Percentiles rank a stretch among this genome's conserved stretches.
Conservation (phyloP, 176 grass and related monocot genomes). For the Musa beccarii region DNA sequence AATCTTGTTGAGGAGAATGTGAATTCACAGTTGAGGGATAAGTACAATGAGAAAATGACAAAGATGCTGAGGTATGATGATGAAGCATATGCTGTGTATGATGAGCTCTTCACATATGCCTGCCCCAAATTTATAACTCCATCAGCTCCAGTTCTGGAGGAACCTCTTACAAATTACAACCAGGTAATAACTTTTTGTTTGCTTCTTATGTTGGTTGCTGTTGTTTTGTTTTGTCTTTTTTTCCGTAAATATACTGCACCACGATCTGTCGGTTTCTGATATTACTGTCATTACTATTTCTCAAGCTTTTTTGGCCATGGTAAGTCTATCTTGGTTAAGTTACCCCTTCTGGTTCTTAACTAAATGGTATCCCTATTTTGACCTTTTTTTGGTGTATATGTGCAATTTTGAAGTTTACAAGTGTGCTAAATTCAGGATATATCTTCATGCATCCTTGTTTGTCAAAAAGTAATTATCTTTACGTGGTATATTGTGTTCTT, state of each 20-base stretch:
- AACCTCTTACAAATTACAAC: conserved; percentile 86
- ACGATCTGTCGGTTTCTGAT: background rate
- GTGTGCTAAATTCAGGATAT: too few species aligned
- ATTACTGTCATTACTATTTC: background rate
- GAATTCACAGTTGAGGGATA: conserved; percentile 83
- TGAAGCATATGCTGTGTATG: conserved; percentile 78
- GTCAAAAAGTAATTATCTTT: too few species aligned
- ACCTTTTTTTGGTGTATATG: too few species aligned
- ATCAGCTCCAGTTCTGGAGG: conserved; percentile 55
- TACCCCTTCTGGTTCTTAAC: too few species aligned
- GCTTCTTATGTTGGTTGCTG: background rate
- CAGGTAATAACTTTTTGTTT: conserved; percentile 36
- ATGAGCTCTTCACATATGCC: conserved; percentile 89
- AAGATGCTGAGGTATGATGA: conserved; percentile 99
- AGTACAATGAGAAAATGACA: conserved; percentile 96
- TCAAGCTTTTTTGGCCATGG: background rate
- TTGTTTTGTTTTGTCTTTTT: background rate
- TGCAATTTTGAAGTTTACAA: too few species aligned
- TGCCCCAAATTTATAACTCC: conserved; percentile 98
- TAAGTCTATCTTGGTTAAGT: background rate
- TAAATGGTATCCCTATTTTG: too few species aligned
- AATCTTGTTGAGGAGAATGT: conserved; percentile 92
- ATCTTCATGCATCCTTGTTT: too few species aligned
- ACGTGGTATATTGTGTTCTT: too few species aligned
- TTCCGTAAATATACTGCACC: too few species aligned